Evolutionary conservation across 1,284 basidiomycete genomes (phyloP).

Genomic region (Uromyces viciae-fabae): DNA sequence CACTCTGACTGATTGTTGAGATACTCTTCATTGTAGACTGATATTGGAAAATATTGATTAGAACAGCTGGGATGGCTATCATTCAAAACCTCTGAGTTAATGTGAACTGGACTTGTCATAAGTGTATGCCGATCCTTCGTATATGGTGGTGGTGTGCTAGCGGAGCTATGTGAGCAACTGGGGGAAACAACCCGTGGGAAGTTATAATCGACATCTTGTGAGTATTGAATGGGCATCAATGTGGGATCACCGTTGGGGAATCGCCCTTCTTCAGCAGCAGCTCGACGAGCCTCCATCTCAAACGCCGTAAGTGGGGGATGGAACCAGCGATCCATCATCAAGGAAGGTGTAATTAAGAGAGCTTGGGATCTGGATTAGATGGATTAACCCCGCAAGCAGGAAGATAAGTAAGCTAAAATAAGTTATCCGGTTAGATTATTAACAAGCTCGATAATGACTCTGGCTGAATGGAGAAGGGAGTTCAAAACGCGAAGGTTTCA

Average conservation of each 20-base stretch:
- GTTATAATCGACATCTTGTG: constrained; percentile 12
- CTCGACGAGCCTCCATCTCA: constrained; percentile 9
- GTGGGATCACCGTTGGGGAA: background rate
- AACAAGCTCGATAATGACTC: background rate
- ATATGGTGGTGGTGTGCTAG: constrained; percentile 24
- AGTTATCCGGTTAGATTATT: background rate
- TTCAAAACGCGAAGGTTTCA: no score
- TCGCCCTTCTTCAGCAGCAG: constrained; percentile 12
- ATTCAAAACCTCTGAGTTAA: background rate
- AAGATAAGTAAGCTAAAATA: background rate
- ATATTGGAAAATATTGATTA: constrained; percentile 1
- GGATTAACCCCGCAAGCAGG: background rate
- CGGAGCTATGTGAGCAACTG: constrained; percentile 11
- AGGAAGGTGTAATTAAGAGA: background rate
- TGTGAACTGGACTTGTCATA: background rate
- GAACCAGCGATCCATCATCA: constrained; percentile 40
- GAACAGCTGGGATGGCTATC: background rate
- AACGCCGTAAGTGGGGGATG: constrained; percentile 17
- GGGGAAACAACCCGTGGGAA: constrained; percentile 16
- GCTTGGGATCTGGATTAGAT: background rate
- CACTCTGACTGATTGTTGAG: background rate
- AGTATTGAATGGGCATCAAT: constrained; percentile 7
- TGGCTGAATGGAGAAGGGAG: background rate
- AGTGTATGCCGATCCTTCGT: background rate
- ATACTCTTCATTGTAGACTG: constrained; percentile 9